These are phyloP conservation scores for Coemansia sp. DNA, from an alignment of 192 early-diverging fungal genomes.

Conservation along the genomic window DNA sequence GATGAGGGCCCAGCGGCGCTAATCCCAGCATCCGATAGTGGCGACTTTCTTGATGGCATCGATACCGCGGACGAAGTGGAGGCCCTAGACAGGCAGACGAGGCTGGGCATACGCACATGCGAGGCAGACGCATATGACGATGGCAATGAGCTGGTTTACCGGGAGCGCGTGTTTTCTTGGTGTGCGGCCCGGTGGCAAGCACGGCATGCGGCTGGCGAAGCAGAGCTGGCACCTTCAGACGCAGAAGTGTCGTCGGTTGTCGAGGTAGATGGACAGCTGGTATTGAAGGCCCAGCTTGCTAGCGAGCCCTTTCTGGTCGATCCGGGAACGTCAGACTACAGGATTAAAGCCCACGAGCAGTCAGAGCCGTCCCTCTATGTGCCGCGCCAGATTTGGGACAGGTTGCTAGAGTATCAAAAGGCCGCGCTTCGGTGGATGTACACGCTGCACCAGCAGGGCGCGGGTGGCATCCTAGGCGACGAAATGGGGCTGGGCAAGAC, in stretches of 20 bases:
- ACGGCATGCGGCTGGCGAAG: slow-evolving; percentile 10
- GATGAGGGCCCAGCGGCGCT: slow-evolving; percentile 6
- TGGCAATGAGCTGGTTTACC: slow-evolving; percentile 62
- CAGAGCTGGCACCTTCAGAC: background rate
- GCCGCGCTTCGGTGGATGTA: slow-evolving; percentile 86
- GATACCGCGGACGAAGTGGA: background rate
- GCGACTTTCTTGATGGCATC: background rate
- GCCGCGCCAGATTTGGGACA: slow-evolving; percentile 80
- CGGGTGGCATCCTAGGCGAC: slow-evolving; percentile 92
- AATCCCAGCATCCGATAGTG: slow-evolving; percentile 12
- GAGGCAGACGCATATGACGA: slow-evolving; percentile 32
- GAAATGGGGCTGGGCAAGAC: slow-evolving; percentile 98
- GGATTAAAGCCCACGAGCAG: slow-evolving; percentile 25
- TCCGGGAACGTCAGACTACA: slow-evolving; percentile 28
- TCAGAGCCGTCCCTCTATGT: slow-evolving; percentile 53
- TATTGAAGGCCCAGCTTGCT: slow-evolving; percentile 15
- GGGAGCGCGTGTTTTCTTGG: slow-evolving; percentile 58
- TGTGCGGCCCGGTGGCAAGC: slow-evolving; percentile 36
- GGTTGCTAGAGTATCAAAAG: slow-evolving; percentile 90
- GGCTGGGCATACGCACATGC: slow-evolving; percentile 16
- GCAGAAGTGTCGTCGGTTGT: background rate
- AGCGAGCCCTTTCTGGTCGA: slow-evolving; percentile 50
- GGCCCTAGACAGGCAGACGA: background rate
- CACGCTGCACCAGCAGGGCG: slow-evolving; percentile 84
- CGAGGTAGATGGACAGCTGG: slow-evolving; percentile 6